Percentiles rank a stretch among this genome's conserved stretches.
Conservation (phyloP, 371 early-diverging fungal species). For the Sporodiniella umbellata region DNA sequence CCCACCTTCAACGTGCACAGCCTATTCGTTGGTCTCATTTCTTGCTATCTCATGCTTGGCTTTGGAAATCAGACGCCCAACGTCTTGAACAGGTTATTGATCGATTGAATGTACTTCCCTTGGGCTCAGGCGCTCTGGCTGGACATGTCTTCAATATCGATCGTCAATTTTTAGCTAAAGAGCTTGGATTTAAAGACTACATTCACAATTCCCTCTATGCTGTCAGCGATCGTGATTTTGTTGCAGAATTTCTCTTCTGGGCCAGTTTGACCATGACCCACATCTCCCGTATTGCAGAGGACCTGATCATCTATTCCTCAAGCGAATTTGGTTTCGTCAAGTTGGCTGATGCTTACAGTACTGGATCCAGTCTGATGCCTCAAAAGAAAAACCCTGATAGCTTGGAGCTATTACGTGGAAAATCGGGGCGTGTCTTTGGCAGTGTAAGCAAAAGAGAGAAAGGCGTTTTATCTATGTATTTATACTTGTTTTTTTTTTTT, state of each 20-base stretch:
- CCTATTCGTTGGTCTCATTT: slow-evolving; percentile 96
- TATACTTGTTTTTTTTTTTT: too few species aligned
- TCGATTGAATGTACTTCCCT: slow-evolving; percentile 81
- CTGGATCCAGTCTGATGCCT: slow-evolving; percentile 98
- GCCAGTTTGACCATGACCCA: slow-evolving; percentile 86
- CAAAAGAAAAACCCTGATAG: slow-evolving; percentile 99
- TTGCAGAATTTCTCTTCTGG: slow-evolving; percentile 95
- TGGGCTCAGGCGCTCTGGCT: slow-evolving; percentile 94
- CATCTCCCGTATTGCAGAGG: slow-evolving; percentile 90
- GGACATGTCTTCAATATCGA: slow-evolving; percentile 97
- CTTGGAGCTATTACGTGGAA: slow-evolving; percentile 93
- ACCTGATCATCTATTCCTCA: slow-evolving; percentile 89
- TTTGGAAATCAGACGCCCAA: slow-evolving; percentile 84
- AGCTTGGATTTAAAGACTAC: slow-evolving; percentile 82
- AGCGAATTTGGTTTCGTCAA: slow-evolving; percentile 92
- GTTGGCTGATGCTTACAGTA: slow-evolving; percentile 93
- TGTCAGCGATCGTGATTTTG: slow-evolving; percentile 94
- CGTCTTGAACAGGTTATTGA: slow-evolving; percentile 77
- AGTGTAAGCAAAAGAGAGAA: slow-evolving; percentile 43
- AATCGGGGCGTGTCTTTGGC: slow-evolving; percentile 94
- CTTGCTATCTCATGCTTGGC: slow-evolving; percentile 84
- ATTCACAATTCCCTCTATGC: slow-evolving; percentile 88
- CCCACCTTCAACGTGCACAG: slow-evolving; percentile 97
- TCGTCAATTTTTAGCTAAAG: slow-evolving; percentile 80
- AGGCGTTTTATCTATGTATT: too few species aligned